Evolutionary conservation across 495 filamentous ascomycete genomes (phyloP).

Genomic region (Ramalina intermedia): DNA sequence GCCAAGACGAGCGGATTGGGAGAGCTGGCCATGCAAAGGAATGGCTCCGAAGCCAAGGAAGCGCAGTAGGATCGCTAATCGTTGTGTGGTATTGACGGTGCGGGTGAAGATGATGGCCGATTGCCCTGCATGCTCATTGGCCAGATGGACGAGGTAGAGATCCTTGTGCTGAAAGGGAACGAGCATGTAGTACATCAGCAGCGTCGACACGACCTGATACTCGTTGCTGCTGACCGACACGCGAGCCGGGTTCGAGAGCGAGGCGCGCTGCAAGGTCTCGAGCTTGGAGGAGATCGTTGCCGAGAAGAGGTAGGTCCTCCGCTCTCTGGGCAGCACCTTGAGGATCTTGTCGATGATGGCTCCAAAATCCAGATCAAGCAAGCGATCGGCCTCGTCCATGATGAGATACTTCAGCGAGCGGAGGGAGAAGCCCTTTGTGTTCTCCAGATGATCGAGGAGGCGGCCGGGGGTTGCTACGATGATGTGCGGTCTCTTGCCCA

Average conservation of each 20-base stretch:
- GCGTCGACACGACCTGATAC: constrained; percentile 76
- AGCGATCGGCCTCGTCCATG: constrained; percentile 87
- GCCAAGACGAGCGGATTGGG: constrained; percentile 68
- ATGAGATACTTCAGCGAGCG: constrained; percentile 69
- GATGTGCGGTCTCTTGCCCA: constrained; percentile 85
- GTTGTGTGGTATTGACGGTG: constrained; percentile 84
- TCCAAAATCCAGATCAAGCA: constrained; percentile 90
- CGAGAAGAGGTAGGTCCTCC: constrained; percentile 78
- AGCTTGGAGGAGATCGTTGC: constrained; percentile 90
- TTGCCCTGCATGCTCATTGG: constrained; percentile 75
- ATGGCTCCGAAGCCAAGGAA: constrained; percentile 72
- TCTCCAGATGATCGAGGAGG: constrained; percentile 84
- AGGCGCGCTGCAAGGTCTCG: constrained; percentile 79
- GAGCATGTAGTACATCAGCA: constrained; percentile 72
- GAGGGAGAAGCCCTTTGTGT: constrained; percentile 88
- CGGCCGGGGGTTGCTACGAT: constrained; percentile 77
- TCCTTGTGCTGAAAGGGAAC: constrained; percentile 86
- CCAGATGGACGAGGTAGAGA: constrained; percentile 69
- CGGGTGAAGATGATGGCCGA: constrained; percentile 78
- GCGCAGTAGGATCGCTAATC: constrained; percentile 67
- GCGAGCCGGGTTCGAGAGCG: constrained; percentile 59
- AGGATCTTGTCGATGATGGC: constrained; percentile 85
- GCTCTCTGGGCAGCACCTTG: constrained; percentile 70
- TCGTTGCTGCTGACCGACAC: constrained; percentile 63
- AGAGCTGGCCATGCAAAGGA: constrained; percentile 81